A percentile compares a stretch with the other conserved stretches of the same genome.
Evolutionary conservation across 2,329 filamentous ascomycete species (phyloP).

Genomic region (Thermoascus crustaceus): DNA sequence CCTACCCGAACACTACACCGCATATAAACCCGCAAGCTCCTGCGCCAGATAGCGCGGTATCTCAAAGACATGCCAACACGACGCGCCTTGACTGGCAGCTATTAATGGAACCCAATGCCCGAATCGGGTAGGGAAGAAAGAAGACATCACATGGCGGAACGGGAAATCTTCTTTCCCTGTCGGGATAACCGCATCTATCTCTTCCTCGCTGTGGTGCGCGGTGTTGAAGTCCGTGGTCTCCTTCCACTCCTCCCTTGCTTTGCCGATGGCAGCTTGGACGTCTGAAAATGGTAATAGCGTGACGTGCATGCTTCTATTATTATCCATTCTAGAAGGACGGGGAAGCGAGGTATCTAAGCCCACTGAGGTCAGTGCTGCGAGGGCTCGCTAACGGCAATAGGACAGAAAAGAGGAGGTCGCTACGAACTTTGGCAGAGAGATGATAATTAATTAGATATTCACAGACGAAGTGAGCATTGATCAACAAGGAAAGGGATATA

Average conservation of each 20-base stretch:
- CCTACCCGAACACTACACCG: conserved; percentile 17
- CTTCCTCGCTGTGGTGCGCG: conserved; percentile 25
- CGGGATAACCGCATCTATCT: conserved; percentile 19
- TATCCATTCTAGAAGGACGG: no score
- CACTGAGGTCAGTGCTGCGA: no score
- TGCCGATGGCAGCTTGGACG: conserved; percentile 5
- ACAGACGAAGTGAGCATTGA: no score
- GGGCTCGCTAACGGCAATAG: no score
- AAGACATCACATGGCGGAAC: conserved; percentile 14
- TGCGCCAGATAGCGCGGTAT: conserved; percentile 12
- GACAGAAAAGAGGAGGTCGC: no score
- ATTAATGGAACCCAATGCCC: conserved; percentile 38
- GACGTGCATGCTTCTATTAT: no score
- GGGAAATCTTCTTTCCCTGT: conserved; percentile 3
- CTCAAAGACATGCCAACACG: conserved; percentile 10
- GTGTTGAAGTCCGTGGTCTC: conserved; percentile 27
- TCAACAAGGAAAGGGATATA: no score
- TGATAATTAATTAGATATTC: no score
- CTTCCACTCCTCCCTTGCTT: conserved; percentile 5
- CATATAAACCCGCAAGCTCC: conserved; percentile 21
- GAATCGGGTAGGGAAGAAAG: conserved; percentile 32
- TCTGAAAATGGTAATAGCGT: conserved; percentile 5
- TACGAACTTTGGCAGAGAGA: no score
- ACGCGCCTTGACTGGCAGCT: conserved; percentile 24
- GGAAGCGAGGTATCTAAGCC: no score